Evolutionary conservation across 805 yeast genomes (phyloP), one percentile per base, ranked within the genome.

Genomic region (Kluyveromyces wickerhamii): DNA sequence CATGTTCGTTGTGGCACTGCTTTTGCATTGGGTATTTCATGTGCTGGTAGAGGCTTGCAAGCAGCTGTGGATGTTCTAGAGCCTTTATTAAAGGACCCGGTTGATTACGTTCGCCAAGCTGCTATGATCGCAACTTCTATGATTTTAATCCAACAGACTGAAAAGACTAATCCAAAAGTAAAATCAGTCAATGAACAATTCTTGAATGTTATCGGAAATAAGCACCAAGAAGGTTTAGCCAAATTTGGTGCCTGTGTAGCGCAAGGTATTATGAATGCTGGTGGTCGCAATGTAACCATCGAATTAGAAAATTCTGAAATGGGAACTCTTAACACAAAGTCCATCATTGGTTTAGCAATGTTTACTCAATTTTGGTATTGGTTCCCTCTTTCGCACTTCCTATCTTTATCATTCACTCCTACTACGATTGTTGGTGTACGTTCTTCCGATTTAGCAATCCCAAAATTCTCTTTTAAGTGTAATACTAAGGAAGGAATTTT

Each of bases 1-100:
- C 96, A 92, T 56, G 97, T 92, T 23, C 83, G 98, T 59, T 92
- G 92, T 57, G 98, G 98, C 66, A 84, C 96, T 21, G 95, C 97
- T 2, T 68, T 92, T 76, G 98, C 98, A 0, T 71, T 92, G 43
- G 98, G 96, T 63, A 84, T 92, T 42, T 77, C 97, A 3, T 88
- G 97, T 68, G 96, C 96, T 16, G 98, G 98, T 31, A 79, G 92
- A 54, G 92, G 88, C 3, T 65, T 83, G 36, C 76, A 79, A 39
- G 78, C 89, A 25, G 97, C 98, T 0, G 72, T 92, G 43, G 95
- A 87, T 40, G 87, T 92, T 12, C 71, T 92, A 45, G 94, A 85
- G 63, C 95, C 96, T 21, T 72, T 92, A 65, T 75, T 89, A 18
- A 85, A 83, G 52, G 98, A 92, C 61, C 77, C 95, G 1, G 94